Base-by-base conservation (phyloP, 768 basidiomycete species). In the Mrakia blollopis region DNA sequence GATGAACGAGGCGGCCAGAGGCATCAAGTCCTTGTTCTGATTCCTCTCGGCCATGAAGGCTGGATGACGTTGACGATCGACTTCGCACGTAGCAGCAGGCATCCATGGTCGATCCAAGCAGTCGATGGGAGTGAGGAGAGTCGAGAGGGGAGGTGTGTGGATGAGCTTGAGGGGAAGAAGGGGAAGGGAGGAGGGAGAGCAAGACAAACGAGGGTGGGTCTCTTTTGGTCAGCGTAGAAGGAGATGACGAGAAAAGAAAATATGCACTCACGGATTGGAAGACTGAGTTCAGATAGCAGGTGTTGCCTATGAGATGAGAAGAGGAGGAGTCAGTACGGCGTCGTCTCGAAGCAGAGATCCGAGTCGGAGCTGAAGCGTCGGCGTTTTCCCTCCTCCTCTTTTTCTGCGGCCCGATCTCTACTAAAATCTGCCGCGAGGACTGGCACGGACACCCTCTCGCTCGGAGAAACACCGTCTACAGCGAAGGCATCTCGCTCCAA, bases 201-300 rank as follows among this genome's bases (percentile, higher is more conserved):
- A n/a, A n/a, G n/a, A n/a, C n/a, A 80, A 76, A 76, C 52, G 73
- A 79, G 32, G 69, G 35, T 79, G 76, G 14, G 80, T 78, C n/a
- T 30, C 37, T 65, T 41, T 7, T 52, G 37, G 44, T 37, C 28
- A 25, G 41, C n/a, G 65, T n/a, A n/a, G n/a, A n/a, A 50, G 16
- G 13, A n/a, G 60, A 2, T 8, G 14, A 41, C 41, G 32, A 35
- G 65, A 25, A 5, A 44, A 37, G 50, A 16, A 35, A 32, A 23
- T n/a, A n/a, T n/a, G n/a, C n/a, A 7, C 44, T 61, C 41, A 83
- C 91, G 54, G 91, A 92, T 82, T 98, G 94, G 39, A 98, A 85
- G 41, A 94, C 92, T 44, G 93, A 94, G 84, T 96, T 98, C 91
- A 95, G 92, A 84, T 94, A 98, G 84, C 94, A 98, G 0, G 94